These are phyloP conservation scores for Pleurotus cornucopiae DNA, from an alignment of 768 basidiomycete genomes.

Conservation along the genomic window DNA sequence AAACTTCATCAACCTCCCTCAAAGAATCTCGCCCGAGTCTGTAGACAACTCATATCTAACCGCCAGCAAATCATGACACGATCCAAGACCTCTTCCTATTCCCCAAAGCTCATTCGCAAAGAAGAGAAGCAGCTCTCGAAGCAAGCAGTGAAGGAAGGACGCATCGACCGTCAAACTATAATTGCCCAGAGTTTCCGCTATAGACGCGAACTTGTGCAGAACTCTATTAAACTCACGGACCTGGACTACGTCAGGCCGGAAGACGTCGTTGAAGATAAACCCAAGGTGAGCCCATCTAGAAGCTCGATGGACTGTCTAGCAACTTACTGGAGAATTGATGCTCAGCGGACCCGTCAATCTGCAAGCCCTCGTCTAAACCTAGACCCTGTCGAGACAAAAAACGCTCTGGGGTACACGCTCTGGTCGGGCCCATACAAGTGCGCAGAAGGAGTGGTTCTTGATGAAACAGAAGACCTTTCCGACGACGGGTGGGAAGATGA, in stretches of 20 bases:
- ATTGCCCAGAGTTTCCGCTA: not conserved
- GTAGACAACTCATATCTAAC: too few relatives aligned
- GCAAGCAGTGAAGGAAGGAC: conserved; percentile 5
- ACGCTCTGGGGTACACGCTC: too few relatives aligned
- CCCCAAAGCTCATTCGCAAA: conserved; percentile 9
- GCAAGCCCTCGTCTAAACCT: not conserved
- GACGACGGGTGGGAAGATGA: too few relatives aligned
- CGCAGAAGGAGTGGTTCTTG: too few relatives aligned
- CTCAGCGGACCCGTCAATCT: not conserved
- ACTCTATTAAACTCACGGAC: not conserved
- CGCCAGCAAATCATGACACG: conserved; percentile 10
- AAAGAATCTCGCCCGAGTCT: too few relatives aligned
- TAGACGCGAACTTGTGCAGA: not conserved
- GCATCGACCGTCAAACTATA: not conserved
- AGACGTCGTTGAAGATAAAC: not conserved
- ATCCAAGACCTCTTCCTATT: conserved; percentile 9
- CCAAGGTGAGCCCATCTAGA: not conserved
- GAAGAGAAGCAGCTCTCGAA: conserved; percentile 1
- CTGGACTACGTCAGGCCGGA: not conserved
- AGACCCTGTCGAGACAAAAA: too few relatives aligned
- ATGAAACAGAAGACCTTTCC: too few relatives aligned
- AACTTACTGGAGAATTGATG: not conserved
- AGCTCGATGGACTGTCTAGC: not conserved
- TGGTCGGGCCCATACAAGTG: too few relatives aligned
- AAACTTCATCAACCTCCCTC: too few relatives aligned